phyloP scores from a whole-genome alignment of 805 yeast genomes.

The Saccharomycopsis sp. region DNA sequence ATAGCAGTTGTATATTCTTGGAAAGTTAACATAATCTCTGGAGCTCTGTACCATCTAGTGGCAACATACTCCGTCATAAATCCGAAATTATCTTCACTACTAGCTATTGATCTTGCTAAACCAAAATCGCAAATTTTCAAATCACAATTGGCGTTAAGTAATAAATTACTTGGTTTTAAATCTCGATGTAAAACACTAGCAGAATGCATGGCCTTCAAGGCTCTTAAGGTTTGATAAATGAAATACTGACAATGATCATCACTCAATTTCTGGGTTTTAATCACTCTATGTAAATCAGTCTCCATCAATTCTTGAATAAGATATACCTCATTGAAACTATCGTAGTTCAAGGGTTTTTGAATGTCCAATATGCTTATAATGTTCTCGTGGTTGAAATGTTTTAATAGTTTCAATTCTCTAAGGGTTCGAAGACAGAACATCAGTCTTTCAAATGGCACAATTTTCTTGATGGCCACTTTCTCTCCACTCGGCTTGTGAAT shows the following conservation, averaged over 20 bases:
- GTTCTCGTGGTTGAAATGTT: slow-evolving; percentile 66
- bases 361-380: slow-evolving; percentile 60
- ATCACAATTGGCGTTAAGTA: slow-evolving; percentile 65
- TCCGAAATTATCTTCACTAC: slow-evolving; percentile 42
- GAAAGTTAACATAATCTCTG: slow-evolving; percentile 71
- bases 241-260: slow-evolving; percentile 69
- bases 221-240: slow-evolving; percentile 62
- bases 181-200: slow-evolving; percentile 74
- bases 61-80: slow-evolving; percentile 77
- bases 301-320: slow-evolving; percentile 75
- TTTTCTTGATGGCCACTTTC: slow-evolving; percentile 70
- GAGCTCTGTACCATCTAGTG: slow-evolving; percentile 81
- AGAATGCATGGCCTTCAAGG: slow-evolving; percentile 62
- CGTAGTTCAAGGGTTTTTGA: slow-evolving; percentile 53
- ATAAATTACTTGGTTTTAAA: slow-evolving; percentile 64
- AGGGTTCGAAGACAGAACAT: slow-evolving; percentile 64
- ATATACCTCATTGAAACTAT: slow-evolving; percentile 64
- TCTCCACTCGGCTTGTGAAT: slow-evolving; percentile 52
- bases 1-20: slow-evolving; percentile 71
- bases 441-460: slow-evolving; percentile 61
- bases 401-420: slow-evolving; percentile 60
- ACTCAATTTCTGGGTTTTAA: slow-evolving; percentile 46
- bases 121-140: slow-evolving; percentile 78
- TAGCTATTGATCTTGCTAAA: slow-evolving; percentile 50
- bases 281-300: slow-evolving; percentile 59